Conservation (phyloP, 805 yeast genomes). For the Candida boleticola region DNA sequence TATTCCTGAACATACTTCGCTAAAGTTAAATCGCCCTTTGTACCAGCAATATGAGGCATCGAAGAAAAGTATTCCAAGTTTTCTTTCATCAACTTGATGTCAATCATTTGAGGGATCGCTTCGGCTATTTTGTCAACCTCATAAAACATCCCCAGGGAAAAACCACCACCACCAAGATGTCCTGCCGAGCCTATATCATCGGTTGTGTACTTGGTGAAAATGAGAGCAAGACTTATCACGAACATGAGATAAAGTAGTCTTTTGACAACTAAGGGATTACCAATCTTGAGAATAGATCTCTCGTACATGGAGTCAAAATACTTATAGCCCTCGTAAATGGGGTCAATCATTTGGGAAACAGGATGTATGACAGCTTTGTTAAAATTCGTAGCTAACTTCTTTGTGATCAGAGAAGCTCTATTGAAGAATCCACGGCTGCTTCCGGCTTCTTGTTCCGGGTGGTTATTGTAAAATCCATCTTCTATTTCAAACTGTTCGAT, state of each 20-base stretch:
- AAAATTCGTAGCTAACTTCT: conserved; percentile 34
- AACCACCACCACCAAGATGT: conserved; percentile 35
- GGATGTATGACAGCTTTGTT: conserved; percentile 40
- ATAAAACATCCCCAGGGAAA: conserved; percentile 56
- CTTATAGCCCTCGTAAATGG: conserved; percentile 48
- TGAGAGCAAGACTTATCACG: conserved; percentile 56
- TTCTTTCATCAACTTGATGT: conserved; percentile 56
- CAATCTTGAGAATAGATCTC: conserved; percentile 56
- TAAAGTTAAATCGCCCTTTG: conserved; percentile 77
- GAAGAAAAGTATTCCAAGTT: conserved; percentile 70
- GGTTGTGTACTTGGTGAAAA: conserved; percentile 57
- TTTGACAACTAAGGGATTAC: conserved; percentile 82
- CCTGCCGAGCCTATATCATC: conserved; percentile 30
- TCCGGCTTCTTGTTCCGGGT: conserved; percentile 5
- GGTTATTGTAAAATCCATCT: conserved; percentile 23
- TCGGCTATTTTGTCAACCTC: conserved; percentile 53
- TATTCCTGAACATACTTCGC: conserved; percentile 63
- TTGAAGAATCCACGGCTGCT: conserved; percentile 20
- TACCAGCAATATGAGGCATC: conserved; percentile 86
- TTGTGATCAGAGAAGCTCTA: conserved; percentile 38
- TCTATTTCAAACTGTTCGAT: conserved; percentile 39
- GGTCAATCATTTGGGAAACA: conserved; percentile 46
- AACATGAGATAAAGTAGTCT: conserved; percentile 69
- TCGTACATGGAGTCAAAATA: conserved; percentile 51
- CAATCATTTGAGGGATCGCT: conserved; percentile 50